Base-by-base conservation (phyloP, 2,329 filamentous ascomycete species). In the Fusarium succisae region DNA sequence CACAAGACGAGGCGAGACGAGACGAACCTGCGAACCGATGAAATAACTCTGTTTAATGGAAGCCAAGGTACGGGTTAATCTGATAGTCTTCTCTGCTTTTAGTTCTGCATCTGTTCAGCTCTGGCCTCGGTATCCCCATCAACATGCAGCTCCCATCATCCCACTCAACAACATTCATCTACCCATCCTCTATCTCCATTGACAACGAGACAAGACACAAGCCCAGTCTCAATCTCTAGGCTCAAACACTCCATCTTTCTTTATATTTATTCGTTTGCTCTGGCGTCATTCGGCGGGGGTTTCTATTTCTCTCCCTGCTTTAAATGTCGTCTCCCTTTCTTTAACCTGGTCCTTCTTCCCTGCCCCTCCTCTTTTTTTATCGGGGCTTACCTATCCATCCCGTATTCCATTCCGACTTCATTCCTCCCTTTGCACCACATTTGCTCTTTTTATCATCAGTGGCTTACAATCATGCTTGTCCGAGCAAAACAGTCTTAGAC, bases 351-450 rank as follows among this genome's bases (percentile, higher is more conserved):
- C 30, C 51, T 65, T 57, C 73, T 71, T 50, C 76, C 76, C 75
- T 73, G 75, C 76, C 76, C 76, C 76, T 76, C 66, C 74, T 71
- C 73, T 77, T 78, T 76, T 76, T 74, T 58, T 58, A 69, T 69
- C 72, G 63, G 71, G 69, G 67, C 63, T 67, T 67, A 67, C 61
- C 59, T 66, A 69, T 70, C 73, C 67, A 69, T 78, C 66, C 74
- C 55, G 67, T 70, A 70, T 70, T 66, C 66, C 35, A 70, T 70
- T 69, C 74, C 63, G 58, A 70, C 72, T 68, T 74, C 68, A 72
- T 76, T 74, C 71, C 54, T 72, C 67, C 70, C 75, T 66, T 76
- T 76, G 63, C 68, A 72, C 63, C 62, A 70, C 57, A 63, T 72
- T 53, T 55, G 39, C 55, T 55, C 67, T 62, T 66, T 54, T 56